phyloP scores from a whole-genome alignment of 495 filamentous ascomycete genomes.

The Hyphodiscus hymeniophilus region DNA sequence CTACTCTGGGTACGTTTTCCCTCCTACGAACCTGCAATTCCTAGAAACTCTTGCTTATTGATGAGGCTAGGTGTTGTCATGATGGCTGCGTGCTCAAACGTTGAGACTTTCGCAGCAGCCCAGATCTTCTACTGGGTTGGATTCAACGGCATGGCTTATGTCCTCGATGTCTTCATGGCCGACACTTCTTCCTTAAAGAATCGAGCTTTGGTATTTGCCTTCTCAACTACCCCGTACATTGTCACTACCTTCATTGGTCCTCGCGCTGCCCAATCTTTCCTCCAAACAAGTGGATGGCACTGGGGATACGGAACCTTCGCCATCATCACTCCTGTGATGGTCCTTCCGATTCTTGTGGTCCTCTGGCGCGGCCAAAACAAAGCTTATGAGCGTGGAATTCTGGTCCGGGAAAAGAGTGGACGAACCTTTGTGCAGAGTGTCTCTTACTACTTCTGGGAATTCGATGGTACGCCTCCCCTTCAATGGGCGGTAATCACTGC shows the following conservation, averaged over 20 bases:
- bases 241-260: constrained; percentile 43
- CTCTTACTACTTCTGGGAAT: constrained; percentile 48
- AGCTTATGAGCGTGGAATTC: constrained; percentile 33
- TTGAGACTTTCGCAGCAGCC: constrained; percentile 31
- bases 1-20: constrained; percentile 31
- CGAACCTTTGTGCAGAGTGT: constrained; percentile 40
- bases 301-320: constrained; percentile 50
- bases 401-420: constrained; percentile 31
- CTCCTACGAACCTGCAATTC: constrained; percentile 38
- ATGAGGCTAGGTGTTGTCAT: constrained; percentile 25
- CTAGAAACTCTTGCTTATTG: constrained; percentile 31
- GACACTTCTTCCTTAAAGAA: constrained; percentile 51
- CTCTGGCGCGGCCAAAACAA: constrained; percentile 38
- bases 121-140: constrained; percentile 28
- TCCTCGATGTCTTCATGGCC: constrained; percentile 49
- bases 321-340: constrained; percentile 43
- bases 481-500: neutral
- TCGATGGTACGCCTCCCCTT: constrained; percentile 43
- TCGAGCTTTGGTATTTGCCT: constrained; percentile 48
- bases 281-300: constrained; percentile 37
- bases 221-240: constrained; percentile 50
- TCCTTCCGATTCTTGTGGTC: constrained; percentile 32
- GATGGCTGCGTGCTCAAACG: constrained; percentile 32
- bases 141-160: constrained; percentile 41
- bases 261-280: constrained; percentile 31